phyloP scores from a whole-genome alignment of 441 rosid species.

The Flueggea neowawraea region DNA sequence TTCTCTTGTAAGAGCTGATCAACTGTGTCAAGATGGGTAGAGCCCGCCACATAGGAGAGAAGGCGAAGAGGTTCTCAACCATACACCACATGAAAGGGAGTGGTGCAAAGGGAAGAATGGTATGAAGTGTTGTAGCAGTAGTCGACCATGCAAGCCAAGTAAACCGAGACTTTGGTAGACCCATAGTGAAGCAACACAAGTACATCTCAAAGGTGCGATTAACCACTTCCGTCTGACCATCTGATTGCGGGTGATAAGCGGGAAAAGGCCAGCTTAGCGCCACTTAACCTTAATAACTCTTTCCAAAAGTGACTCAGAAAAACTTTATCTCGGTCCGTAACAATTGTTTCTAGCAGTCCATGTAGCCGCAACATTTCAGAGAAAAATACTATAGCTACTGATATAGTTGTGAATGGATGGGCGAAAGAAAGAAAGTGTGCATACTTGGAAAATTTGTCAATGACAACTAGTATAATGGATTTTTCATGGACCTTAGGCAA shows the following conservation, averaged over 20 bases:
- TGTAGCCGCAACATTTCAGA: not conserved
- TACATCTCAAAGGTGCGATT: not conserved
- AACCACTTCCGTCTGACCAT: slow-evolving; percentile 3
- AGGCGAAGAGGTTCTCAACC: not conserved
- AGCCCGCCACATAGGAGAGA: not conserved
- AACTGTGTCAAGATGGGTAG: not conserved
- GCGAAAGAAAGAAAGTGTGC: not conserved
- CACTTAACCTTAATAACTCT: not conserved
- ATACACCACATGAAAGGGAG: not conserved
- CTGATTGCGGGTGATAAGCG: slow-evolving; percentile 12
- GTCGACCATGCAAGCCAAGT: not conserved
- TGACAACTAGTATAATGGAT: not conserved
- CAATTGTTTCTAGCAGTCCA: not conserved
- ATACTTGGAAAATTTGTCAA: slow-evolving; percentile 2
- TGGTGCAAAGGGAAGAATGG: not conserved
- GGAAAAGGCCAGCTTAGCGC: not conserved
- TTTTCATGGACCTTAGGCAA: not conserved
- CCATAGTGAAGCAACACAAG: not conserved
- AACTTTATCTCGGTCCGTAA: not conserved
- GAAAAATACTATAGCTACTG: not conserved
- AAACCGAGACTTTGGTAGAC: not conserved
- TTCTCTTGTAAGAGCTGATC: not conserved
- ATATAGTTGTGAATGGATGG: not conserved
- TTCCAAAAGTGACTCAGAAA: not conserved
- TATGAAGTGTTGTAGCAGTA: not conserved